Evolutionary conservation across 352 stramenopile genomes (phyloP), one percentile per base, ranked within the genome.

Genomic region (Phytophthora crassamura): DNA sequence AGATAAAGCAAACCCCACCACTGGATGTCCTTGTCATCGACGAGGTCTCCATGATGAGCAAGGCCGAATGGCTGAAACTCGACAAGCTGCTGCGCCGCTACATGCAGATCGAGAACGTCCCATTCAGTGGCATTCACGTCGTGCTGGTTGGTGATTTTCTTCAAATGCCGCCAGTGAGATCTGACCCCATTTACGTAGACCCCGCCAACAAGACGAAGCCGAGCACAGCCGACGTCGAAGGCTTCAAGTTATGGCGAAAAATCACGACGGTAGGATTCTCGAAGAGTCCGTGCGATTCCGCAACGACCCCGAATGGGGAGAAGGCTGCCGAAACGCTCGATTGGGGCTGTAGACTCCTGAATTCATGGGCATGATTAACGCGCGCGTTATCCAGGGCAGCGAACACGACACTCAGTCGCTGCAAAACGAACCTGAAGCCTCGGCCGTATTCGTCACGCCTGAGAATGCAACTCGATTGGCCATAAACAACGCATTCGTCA

Each of bases 201-300:
- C 39, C 38, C 8, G 12, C 16, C 9, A 9, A 18, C 9, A 50
- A 30, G 25, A 6, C 25, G 25, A 30, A 30, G 25, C 3, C 15
- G 12, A 60, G 22, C 18, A 14, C 12, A 5, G 20, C 16, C 6
- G n/a, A n/a, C 22, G 10, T 56, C 7, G 25, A 2, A 9, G 42
- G 42, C 4, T 62, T 32, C n/a, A 5, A 62, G 34, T 12, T 53
- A 7, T 62, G 54, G 42, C 30, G 34, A 30, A 36, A 1, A 7
- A 22, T 62, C 16, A 35, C 3, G 6, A 45, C 11, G 22, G 41
- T 47, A 1, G 22, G 2, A 5, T 62, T 7, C 22, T 47, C 7
- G 42, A 39, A 12, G 53, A 61, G 12, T 53, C 41, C 15, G 53
- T 61, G 9, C 53, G 53, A 6, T 53, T 61, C 35, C 32, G 28